A percentile compares a stretch with the other conserved stretches of the same genome.
Conservation (phyloP, 345 rosid species). For the Citrus glauca region DNA sequence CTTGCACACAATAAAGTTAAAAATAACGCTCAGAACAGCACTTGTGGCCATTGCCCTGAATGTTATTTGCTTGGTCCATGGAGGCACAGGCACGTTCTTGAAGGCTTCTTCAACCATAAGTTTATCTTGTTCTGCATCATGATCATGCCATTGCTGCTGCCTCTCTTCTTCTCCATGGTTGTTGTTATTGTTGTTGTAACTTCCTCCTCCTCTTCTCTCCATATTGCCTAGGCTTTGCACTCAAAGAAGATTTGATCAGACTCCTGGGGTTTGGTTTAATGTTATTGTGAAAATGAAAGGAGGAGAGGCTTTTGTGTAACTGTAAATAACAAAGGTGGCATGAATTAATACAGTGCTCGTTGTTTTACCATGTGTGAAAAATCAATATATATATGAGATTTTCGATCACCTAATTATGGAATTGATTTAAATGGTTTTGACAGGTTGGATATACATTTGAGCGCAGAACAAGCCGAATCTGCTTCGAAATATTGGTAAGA, state of each 20-base stretch:
- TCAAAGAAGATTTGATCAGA: not conserved
- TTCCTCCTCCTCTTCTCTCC: not conserved
- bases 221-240: not conserved
- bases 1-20: constrained; percentile 69
- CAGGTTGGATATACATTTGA: no score
- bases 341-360: not conserved
- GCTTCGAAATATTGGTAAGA: no score
- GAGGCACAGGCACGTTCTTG: constrained; percentile 32
- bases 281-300: not conserved
- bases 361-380: not conserved
- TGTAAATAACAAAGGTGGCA: not conserved
- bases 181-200: not conserved
- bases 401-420: not conserved
- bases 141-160: not conserved
- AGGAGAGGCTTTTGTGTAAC: not conserved
- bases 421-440: no score
- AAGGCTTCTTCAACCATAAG: constrained; percentile 37
- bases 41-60: constrained; percentile 43
- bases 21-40: constrained; percentile 42
- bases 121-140: not conserved
- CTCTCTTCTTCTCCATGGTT: not conserved
- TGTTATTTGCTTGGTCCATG: constrained; percentile 58
- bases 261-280: not conserved
- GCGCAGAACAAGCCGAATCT: no score
- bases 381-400: no score